These are phyloP conservation scores for Nicotiana knightiana DNA, from an alignment of 257 asterid species.

Conservation along the genomic window DNA sequence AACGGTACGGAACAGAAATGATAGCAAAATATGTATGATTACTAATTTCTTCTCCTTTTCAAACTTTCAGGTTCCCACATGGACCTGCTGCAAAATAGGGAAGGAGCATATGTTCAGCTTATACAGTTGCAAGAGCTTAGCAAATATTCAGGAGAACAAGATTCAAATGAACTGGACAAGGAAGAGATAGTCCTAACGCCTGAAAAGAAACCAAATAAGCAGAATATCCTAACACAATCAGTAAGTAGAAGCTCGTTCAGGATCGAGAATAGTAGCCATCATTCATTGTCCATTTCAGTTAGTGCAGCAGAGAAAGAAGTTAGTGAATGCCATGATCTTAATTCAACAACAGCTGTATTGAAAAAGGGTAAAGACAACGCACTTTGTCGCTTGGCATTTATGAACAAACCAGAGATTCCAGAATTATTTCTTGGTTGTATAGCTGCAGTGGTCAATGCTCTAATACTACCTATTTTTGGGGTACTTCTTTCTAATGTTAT, in stretches of 20 bases:
- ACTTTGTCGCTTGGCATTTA: constrained; percentile 42
- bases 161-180: constrained; percentile 32
- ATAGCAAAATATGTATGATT: neutral
- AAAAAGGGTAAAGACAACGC: constrained; percentile 31
- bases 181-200: constrained; percentile 25
- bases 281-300: constrained; percentile 36
- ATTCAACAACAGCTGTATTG: neutral
- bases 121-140: constrained; percentile 43
- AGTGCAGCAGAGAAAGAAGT: constrained; percentile 30
- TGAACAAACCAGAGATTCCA: constrained; percentile 77
- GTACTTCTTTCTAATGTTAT: constrained; percentile 55
- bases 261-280: constrained; percentile 48
- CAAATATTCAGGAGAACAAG: constrained; percentile 27
- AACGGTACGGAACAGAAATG: neutral
- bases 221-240: constrained; percentile 29
- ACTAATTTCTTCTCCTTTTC: neutral
- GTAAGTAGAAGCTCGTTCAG: constrained; percentile 58
- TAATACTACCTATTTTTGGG: constrained; percentile 67
- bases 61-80: constrained; percentile 39
- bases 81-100: constrained; percentile 33
- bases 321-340: constrained; percentile 1
- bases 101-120: constrained; percentile 56
- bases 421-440: constrained; percentile 40
- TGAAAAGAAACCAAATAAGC: constrained; percentile 43
- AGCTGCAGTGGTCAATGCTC: constrained; percentile 63